Conservation (phyloP, 805 yeast genomes). For the Yarrowia deformans region DNA sequence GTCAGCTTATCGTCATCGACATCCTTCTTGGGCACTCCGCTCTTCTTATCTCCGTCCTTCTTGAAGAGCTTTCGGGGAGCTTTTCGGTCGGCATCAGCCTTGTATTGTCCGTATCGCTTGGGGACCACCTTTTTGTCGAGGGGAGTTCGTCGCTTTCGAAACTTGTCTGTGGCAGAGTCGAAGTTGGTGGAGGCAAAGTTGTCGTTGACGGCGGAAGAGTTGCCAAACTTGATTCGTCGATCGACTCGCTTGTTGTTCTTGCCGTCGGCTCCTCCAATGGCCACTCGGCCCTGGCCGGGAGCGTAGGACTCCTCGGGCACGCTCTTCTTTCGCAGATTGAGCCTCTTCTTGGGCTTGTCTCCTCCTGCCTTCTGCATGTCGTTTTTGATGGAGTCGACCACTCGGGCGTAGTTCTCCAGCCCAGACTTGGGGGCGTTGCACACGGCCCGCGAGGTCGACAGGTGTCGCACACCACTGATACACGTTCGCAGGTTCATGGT, state of each 20-base stretch:
- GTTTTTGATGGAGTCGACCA: slow-evolving; percentile 36
- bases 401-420: slow-evolving; percentile 38
- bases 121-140: slow-evolving; percentile 36
- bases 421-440: slow-evolving; percentile 36
- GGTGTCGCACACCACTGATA: slow-evolving; percentile 28
- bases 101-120: slow-evolving; percentile 26
- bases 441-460: slow-evolving; percentile 30
- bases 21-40: background rate
- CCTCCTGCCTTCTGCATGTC: slow-evolving; percentile 3
- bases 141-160: slow-evolving; percentile 25
- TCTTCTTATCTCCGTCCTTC: too few species aligned
- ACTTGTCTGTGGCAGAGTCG: slow-evolving; percentile 12
- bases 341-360: slow-evolving; percentile 22
- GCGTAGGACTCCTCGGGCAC: slow-evolving; percentile 18
- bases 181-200: slow-evolving; percentile 29
- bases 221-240: slow-evolving; percentile 25
- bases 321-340: slow-evolving; percentile 20
- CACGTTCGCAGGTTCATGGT: slow-evolving; percentile 37
- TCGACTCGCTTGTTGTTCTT: background rate
- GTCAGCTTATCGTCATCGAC: slow-evolving; percentile 2
- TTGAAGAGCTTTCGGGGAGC: slow-evolving; percentile 37
- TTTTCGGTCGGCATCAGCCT: slow-evolving; percentile 36
- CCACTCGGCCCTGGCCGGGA: slow-evolving; percentile 28
- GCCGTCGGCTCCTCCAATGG: background rate
- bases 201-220: slow-evolving; percentile 13